These are phyloP conservation scores for Trichoderma endophyticum DNA, from an alignment of 2,329 filamentous ascomycete genomes.

Conservation along the genomic window DNA sequence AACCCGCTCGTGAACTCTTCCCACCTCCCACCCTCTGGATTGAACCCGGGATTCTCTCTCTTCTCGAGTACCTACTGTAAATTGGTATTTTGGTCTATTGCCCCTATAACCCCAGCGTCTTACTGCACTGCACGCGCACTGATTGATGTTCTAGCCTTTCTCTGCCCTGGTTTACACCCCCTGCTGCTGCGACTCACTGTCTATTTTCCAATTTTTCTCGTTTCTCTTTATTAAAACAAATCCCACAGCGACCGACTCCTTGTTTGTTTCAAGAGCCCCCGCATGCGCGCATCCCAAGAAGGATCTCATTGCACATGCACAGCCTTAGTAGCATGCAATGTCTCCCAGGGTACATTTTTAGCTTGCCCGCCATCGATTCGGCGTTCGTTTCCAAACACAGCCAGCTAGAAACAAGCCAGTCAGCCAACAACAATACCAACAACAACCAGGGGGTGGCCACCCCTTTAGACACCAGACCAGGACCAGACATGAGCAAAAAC, in stretches of 20 bases:
- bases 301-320: not conserved
- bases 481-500: not conserved
- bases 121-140: not conserved
- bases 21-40: not conserved
- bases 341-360: not conserved
- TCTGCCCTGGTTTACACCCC: not conserved
- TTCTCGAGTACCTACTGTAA: not conserved
- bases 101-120: not conserved
- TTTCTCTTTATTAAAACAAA: not conserved
- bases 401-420: not conserved
- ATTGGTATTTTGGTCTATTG: not conserved
- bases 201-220: not conserved
- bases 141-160: not conserved
- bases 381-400: not conserved
- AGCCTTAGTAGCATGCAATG: not conserved
- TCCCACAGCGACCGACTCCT: not conserved
- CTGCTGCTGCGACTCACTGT: not conserved
- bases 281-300: not conserved
- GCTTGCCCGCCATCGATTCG: not conserved
- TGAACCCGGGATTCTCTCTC: not conserved
- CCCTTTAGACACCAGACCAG: not conserved
- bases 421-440: not conserved
- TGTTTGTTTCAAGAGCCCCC: not conserved
- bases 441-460: not conserved
- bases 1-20: not conserved